A percentile compares a stretch with the other conserved stretches of the same genome.
These are phyloP conservation scores for Globisporangium cystogenes DNA, from an alignment of 352 stramenopile genomes.

Conservation along the genomic window DNA sequence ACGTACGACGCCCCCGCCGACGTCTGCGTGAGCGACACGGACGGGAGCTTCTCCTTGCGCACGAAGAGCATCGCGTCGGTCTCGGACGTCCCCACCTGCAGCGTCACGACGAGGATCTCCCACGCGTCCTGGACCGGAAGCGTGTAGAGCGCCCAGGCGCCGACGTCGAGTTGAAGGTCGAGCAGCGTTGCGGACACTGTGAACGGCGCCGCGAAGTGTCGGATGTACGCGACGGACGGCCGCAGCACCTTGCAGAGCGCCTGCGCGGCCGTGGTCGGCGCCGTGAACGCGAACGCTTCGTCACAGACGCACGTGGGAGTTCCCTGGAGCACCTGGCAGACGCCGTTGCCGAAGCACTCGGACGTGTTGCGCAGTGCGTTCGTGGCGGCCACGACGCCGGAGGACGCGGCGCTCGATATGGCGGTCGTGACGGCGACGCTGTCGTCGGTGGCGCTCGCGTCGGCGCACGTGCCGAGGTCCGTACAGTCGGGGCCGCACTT, in stretches of 20 bases:
- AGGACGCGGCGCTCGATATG: slow-evolving; percentile 4
- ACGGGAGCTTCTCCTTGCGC: slow-evolving; percentile 56
- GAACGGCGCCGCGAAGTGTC: slow-evolving; percentile 49
- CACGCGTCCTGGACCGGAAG: slow-evolving; percentile 49
- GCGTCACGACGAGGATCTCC: slow-evolving; percentile 46
- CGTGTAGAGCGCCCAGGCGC: slow-evolving; percentile 58
- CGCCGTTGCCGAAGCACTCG: slow-evolving; percentile 72
- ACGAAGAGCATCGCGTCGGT: slow-evolving; percentile 76
- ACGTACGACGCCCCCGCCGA: slow-evolving; percentile 17
- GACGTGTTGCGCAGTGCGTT: slow-evolving; percentile 47
- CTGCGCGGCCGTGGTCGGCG: slow-evolving; percentile 32
- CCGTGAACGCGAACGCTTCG: slow-evolving; percentile 51
- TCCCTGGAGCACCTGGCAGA: slow-evolving; percentile 29
- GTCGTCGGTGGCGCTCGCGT: not conserved
- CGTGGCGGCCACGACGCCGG: slow-evolving; percentile 7
- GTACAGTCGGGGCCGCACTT: slow-evolving; percentile 69
- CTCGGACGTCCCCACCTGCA: slow-evolving; percentile 26
- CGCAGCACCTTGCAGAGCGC: slow-evolving; percentile 57
- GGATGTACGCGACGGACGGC: slow-evolving; percentile 50
- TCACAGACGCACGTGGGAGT: slow-evolving; percentile 55
- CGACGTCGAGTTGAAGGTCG: slow-evolving; percentile 39
- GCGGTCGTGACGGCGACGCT: slow-evolving; percentile 7
- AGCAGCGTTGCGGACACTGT: slow-evolving; percentile 25
- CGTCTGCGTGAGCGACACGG: slow-evolving; percentile 10
- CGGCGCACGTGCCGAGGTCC: slow-evolving; percentile 43